Evolutionary conservation across 495 filamentous ascomycete species (phyloP), one percentile per base, ranked within the genome.

Genomic region (Delitschia confertaspora): DNA sequence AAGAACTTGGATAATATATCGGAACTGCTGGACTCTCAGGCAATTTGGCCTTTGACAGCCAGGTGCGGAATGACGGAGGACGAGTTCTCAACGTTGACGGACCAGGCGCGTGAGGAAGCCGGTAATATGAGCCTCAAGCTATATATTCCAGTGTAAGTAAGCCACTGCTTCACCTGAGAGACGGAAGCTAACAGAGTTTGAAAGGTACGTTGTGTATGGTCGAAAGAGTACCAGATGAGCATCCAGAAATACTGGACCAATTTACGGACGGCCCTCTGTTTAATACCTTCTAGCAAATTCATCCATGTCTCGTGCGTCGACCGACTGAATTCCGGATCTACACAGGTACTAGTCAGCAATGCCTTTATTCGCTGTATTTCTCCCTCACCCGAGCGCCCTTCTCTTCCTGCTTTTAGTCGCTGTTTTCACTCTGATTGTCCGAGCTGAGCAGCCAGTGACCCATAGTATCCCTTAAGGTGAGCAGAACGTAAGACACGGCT

Each of bases 121-220:
- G 36, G 41, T n/a, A 47, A 58, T 17, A n/a, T 30, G 17, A 45
- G 30, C n/a, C 32, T 56, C 22, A 56, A 52, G 31, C 40, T 60
- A 9, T 62, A 62, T 42, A 56, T 62, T 19, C 57, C 54, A 20
- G 25, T 62, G 59, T 62, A 21, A 53, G 59, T 54, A 17, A 11
- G 19, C 18, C 14, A 7, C 39, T 14, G 17, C 13, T 33, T 16
- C 8, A 16, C 19, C 18, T 14, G 8, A 17, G 8, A 1, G 7
- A 10, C 17, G 33, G 10, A 4, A 23, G 6, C 14, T 23, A 16
- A 23, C 40, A 45, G 31, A 54, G 26, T 17, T 35, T 6, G 23
- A 7, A 33, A 58, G 51, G 1, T 51, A 55, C 32, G 36, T 55
- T 10, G 55, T 51, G 1, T 58, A 47, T 46, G 55, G 55, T 10